Conservation (phyloP, 2,329 filamentous ascomycete species). For the Fusarium sp. region DNA sequence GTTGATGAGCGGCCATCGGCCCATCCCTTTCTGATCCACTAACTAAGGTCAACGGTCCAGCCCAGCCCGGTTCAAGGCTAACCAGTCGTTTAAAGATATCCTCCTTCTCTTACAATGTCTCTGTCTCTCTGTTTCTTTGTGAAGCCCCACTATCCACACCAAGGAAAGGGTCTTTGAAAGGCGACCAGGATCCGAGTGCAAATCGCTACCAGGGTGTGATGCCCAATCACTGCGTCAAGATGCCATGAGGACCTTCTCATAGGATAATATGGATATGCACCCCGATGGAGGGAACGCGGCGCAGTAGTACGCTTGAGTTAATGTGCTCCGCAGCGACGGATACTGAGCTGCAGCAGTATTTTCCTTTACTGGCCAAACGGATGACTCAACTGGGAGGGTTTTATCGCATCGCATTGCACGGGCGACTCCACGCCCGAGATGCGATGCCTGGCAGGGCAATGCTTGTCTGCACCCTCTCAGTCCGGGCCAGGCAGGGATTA, state of each 20-base stretch:
- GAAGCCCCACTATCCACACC: slow-evolving; percentile 35
- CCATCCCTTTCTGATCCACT: slow-evolving; percentile 46
- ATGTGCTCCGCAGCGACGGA: slow-evolving; percentile 33
- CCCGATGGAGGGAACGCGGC: slow-evolving; percentile 59
- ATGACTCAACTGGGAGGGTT: slow-evolving; percentile 36
- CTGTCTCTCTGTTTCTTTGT: not conserved
- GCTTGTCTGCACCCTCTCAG: slow-evolving; percentile 18
- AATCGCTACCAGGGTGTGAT: slow-evolving; percentile 48
- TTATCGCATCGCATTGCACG: slow-evolving; percentile 29
- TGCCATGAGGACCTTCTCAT: slow-evolving; percentile 45
- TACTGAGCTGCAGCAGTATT: not conserved
- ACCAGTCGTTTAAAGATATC: slow-evolving; percentile 16
- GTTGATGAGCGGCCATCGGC: slow-evolving; percentile 38
- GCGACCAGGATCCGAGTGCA: slow-evolving; percentile 40
- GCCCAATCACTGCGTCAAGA: slow-evolving; percentile 53
- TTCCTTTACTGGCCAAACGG: slow-evolving; percentile 36
- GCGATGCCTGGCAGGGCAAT: slow-evolving; percentile 33
- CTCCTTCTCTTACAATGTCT: not conserved
- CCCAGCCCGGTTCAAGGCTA: slow-evolving; percentile 13
- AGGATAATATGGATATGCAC: slow-evolving; percentile 51
- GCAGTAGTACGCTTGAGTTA: slow-evolving; percentile 50
- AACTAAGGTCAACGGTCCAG: slow-evolving; percentile 34
- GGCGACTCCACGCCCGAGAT: slow-evolving; percentile 42
- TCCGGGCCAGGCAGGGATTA: slow-evolving; percentile 16
- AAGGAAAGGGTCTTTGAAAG: slow-evolving; percentile 28